Base-by-base conservation (phyloP, 2,329 filamentous ascomycete genomes). In the Epichloe glyceriae region DNA sequence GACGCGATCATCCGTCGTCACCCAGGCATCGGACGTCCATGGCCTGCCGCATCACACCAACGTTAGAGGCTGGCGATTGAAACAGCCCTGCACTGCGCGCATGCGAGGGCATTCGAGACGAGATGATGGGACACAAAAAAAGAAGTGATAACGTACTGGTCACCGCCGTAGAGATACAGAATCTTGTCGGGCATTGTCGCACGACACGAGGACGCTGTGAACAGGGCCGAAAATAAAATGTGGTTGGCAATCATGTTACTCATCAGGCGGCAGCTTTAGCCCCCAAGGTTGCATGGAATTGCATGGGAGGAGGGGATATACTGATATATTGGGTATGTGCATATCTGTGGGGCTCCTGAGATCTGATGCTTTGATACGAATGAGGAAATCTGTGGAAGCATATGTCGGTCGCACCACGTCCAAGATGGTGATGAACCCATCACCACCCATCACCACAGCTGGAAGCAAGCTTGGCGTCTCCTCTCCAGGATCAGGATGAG, bases 1-100 rank as follows among this genome's bases (percentile, higher is more conserved):
- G n/a, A 91, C 85, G 33, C 81, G 74, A 65, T 91, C 87, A 64
- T 91, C 85, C 49, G 79, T 82, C 14, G 79, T 71, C 7, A 76
- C 82, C 85, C 85, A 91, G 55, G 79, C 73, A 47, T 68, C 63
- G 1, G 72, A 61, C 20, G 72, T 65, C 83, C 84, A 87, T 20
- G 71, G 70, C 52, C 79, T 83, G 62, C 26, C 37, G 15, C 30
- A n/a, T n/a, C 26, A 34, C 15, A 42, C 19, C 11, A 39, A 20
- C 11, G 48, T 35, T 33, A 47, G 37, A 49, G 42, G 33, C 20
- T 39, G 17, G n/a, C 40, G 12, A 30, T 30, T 30, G 26, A 30
- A 30, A 30, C 26, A 10, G 22, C 22, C 22, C 22, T 30, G 26
- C 26, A 30, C 26, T 8, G 26, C 26, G 26, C 26, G 26, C 26